Percentiles rank a stretch among this genome's conserved stretches.
Evolutionary conservation across 345 rosid species (phyloP).

Genomic region (Camelina laxa): DNA sequence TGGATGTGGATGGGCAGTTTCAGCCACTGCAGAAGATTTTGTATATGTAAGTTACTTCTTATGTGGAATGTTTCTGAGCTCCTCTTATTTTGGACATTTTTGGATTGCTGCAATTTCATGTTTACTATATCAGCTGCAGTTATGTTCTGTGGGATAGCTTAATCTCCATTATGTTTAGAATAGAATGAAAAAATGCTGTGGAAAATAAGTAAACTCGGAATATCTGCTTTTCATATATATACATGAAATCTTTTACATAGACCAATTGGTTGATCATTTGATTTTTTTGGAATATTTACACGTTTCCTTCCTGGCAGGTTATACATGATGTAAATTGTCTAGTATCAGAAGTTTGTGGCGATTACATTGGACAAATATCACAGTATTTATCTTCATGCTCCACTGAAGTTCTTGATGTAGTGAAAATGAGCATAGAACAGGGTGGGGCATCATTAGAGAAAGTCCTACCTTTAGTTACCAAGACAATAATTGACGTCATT

Average conservation of each 20-base stretch:
- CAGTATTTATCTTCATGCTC: slow-evolving; percentile 76
- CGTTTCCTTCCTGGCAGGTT: slow-evolving; percentile 61
- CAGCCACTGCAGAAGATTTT: slow-evolving; percentile 82
- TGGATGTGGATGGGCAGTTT: slow-evolving; percentile 87
- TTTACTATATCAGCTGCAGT: slow-evolving; percentile 28
- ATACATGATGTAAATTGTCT: slow-evolving; percentile 78
- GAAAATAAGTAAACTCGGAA: slow-evolving; percentile 22
- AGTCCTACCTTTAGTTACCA: slow-evolving; percentile 59
- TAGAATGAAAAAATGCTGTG: slow-evolving; percentile 1
- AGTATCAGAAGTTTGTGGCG: slow-evolving; percentile 68
- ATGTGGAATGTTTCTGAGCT: slow-evolving; percentile 32
- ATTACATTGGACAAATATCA: slow-evolving; percentile 64
- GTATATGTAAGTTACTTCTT: slow-evolving; percentile 62
- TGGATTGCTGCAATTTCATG: neutral
- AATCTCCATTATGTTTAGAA: neutral
- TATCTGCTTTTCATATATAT: neutral
- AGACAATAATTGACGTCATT: slow-evolving; percentile 63
- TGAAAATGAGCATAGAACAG: slow-evolving; percentile 76
- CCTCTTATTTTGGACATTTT: slow-evolving; percentile 17
- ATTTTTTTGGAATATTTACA: slow-evolving; percentile 34
- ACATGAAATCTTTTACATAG: neutral
- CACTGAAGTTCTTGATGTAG: slow-evolving; percentile 62
- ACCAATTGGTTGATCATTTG: slow-evolving; percentile 1
- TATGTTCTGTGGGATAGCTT: slow-evolving; percentile 14
- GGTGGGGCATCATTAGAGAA: slow-evolving; percentile 66